These are phyloP conservation scores for Ceratocystis smalleyi DNA, from an alignment of 2,329 filamentous ascomycete genomes.

Conservation along the genomic window DNA sequence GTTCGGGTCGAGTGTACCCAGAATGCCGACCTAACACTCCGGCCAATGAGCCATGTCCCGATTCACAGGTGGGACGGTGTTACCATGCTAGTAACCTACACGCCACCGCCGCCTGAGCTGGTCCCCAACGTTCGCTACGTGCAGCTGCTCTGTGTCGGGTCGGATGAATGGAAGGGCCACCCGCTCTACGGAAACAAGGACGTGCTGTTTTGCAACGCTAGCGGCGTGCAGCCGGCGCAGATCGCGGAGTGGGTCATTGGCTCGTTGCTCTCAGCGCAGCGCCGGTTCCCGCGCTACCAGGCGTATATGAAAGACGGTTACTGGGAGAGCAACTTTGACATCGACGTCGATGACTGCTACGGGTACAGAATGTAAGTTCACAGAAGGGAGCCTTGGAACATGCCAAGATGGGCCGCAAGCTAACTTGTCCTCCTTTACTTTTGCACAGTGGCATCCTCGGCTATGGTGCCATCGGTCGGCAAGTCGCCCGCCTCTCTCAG, in stretches of 20 bases:
- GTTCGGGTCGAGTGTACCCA: constrained; percentile 23
- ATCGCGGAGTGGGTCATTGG: constrained; percentile 42
- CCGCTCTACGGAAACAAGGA: constrained; percentile 36
- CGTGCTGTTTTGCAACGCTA: constrained; percentile 38
- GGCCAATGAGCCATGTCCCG: constrained; percentile 20
- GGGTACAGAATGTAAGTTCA: constrained; percentile 34
- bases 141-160: constrained; percentile 40
- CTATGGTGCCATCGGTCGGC: constrained; percentile 39
- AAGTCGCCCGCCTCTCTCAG: constrained; percentile 39
- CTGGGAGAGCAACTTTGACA: constrained; percentile 27
- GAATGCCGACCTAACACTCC: constrained; percentile 22
- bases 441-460: constrained; percentile 34
- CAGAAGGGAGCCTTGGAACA: not conserved
- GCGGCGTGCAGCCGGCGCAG: constrained; percentile 43
- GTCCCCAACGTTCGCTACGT: constrained; percentile 37
- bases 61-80: constrained; percentile 32
- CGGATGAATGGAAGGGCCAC: constrained; percentile 32
- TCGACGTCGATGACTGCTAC: constrained; percentile 29
- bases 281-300: constrained; percentile 32
- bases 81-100: constrained; percentile 34
- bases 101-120: constrained; percentile 29
- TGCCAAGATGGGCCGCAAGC: not conserved
- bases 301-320: constrained; percentile 29
- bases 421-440: not conserved
- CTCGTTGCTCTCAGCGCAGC: constrained; percentile 36